These are phyloP conservation scores for Flaveria floridana DNA, from an alignment of 140 eudicot species.

Conservation along the genomic window DNA sequence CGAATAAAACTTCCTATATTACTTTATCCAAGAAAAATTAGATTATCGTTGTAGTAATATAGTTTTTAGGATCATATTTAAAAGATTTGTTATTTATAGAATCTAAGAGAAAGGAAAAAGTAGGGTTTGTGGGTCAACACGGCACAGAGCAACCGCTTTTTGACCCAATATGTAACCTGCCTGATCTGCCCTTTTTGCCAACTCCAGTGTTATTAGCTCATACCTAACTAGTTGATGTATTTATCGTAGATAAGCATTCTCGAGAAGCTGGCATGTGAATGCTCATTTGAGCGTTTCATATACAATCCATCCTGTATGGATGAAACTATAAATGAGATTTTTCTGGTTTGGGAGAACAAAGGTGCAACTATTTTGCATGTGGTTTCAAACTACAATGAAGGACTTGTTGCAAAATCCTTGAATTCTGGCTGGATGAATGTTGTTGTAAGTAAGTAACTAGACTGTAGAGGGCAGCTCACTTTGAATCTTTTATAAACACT, in stretches of 20 bases:
- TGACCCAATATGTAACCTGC: too few relatives aligned
- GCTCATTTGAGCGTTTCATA: constrained; percentile 42
- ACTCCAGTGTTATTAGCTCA: not conserved
- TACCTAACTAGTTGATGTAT: constrained; percentile 23
- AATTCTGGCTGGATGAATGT: constrained; percentile 46
- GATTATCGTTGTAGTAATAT: not conserved
- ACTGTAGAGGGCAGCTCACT: not conserved
- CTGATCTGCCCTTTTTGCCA: not conserved
- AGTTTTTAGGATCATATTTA: not conserved
- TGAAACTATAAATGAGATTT: constrained; percentile 42
- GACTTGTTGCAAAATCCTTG: constrained; percentile 22
- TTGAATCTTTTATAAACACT: not conserved
- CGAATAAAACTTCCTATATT: not conserved
- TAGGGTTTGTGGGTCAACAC: not conserved
- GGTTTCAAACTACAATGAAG: constrained; percentile 43
- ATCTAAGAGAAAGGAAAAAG: not conserved
- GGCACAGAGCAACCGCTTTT: not conserved
- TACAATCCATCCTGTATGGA: constrained; percentile 43
- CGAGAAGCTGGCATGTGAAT: constrained; percentile 44
- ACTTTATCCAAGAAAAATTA: not conserved
- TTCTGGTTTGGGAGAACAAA: constrained; percentile 49
- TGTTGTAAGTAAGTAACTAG: constrained; percentile 58
- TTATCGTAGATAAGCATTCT: constrained; percentile 54
- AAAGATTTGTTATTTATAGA: not conserved
- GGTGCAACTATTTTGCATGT: constrained; percentile 49